Evolutionary conservation across 495 filamentous ascomycete species (phyloP), one percentile per base, ranked within the genome.

Genomic region (Penicillium canariense): DNA sequence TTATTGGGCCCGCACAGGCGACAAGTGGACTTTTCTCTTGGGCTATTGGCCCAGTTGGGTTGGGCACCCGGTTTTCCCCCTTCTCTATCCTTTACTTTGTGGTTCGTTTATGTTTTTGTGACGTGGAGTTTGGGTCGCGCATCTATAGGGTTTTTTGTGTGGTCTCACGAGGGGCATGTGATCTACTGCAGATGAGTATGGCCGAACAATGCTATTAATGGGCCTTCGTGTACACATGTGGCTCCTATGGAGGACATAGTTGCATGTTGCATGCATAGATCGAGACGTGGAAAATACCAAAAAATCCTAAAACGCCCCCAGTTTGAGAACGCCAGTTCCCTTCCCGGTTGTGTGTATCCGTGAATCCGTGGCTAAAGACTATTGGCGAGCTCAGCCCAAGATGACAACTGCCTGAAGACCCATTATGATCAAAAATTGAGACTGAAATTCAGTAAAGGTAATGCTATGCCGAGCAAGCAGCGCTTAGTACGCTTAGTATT

Each of bases 401-500:
- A 25, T 22, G 25, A 25, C 20, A 23, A 23, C 20, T 12, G 11
- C 38, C n/a, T 18, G 3, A 22, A n/a, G n/a, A 17, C 22, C 18
- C 17, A 20, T 22, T 17, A 39, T 9, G 3, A 22, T 20, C 36
- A 4, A 12, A 42, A 25, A 42, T 2, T 42, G 11, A 12, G 26
- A 20, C n/a, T 46, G 14, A 46, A 18, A 17, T 46, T 28, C 25
- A 22, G n/a, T 28, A 30, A 46, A n/a, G 17, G n/a, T 17, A 46
- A 17, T 15, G 18, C 25, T 20, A 46, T 27, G 15, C 23, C 25
- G 27, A 31, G 43, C 25, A 30, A 17, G 15, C 11, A 20, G 43
- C 25, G 27, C 27, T 46, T 74, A 81, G 48, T 78, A 78, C 2
- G 48, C 23, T 55, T 74, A 81, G 48, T 78, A 78, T 60, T 78